Percentiles rank a stretch among this genome's conserved stretches.
Evolutionary conservation across 2,329 filamentous ascomycete species (phyloP).

Genomic region (Paecilomyces fulvus): DNA sequence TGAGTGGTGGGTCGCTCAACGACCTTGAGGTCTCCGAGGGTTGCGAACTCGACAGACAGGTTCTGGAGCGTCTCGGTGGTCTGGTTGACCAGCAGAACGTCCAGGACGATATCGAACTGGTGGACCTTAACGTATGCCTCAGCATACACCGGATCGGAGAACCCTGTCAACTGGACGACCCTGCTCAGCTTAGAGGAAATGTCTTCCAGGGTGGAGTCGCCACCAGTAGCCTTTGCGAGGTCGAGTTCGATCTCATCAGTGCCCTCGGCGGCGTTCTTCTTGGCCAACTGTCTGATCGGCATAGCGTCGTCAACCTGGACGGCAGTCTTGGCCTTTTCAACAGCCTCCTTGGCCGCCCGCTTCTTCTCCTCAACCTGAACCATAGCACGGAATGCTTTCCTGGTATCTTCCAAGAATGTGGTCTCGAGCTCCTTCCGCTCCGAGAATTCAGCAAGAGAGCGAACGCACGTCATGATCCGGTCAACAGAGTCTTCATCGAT

Average conservation of each 20-base stretch:
- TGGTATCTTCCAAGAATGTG: conserved; percentile 89
- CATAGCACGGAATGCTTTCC: conserved; percentile 94
- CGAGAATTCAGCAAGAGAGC: conserved; percentile 81
- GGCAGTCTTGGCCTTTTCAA: conserved; percentile 85
- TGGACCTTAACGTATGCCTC: conserved; percentile 98
- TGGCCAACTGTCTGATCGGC: conserved; percentile 81
- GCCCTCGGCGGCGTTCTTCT: conserved; percentile 77
- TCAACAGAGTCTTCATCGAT: conserved; percentile 99
- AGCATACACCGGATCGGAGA: conserved; percentile 97
- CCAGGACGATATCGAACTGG: conserved; percentile 96
- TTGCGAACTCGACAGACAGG: conserved; percentile 96
- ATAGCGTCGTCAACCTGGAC: conserved; percentile 95
- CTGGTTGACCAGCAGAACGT: conserved; percentile 94
- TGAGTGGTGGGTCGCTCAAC: conserved; percentile 94
- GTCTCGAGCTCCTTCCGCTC: conserved; percentile 84
- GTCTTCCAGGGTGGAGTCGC: conserved; percentile 75
- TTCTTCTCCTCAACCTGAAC: conserved; percentile 97
- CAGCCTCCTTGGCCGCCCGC: conserved; percentile 85
- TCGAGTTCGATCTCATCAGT: conserved; percentile 81
- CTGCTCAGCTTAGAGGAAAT: conserved; percentile 88
- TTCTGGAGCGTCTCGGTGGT: conserved; percentile 95
- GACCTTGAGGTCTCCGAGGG: conserved; percentile 92
- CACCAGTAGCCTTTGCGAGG: conserved; percentile 87
- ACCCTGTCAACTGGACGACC: conserved; percentile 93
- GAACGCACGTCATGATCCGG: conserved; percentile 94